These are phyloP conservation scores for Erythrobasidium yunnanense DNA, from an alignment of 768 basidiomycete species.

Conservation along the genomic window DNA sequence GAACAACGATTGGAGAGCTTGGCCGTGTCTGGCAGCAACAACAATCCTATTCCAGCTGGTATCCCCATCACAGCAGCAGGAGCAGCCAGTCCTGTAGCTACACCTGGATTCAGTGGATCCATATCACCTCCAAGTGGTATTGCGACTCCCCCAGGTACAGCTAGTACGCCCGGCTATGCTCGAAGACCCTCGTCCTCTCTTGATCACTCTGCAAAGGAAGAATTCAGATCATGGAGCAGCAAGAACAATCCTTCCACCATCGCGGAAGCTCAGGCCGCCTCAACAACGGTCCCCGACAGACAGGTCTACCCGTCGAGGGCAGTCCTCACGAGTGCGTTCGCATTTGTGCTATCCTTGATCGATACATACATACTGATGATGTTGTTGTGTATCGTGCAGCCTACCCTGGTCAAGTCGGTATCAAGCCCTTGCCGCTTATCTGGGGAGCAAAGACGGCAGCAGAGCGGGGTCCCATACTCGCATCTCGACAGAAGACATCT, in stretches of 20 bases:
- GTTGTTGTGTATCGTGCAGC: slow-evolving; percentile 38
- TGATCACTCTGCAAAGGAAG: background rate
- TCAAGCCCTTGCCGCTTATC: slow-evolving; percentile 61
- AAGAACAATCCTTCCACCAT: background rate
- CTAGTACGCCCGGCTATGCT: background rate
- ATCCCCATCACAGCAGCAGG: slow-evolving; percentile 14
- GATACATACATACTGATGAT: background rate
- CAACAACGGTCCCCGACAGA: background rate
- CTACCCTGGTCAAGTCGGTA: slow-evolving; percentile 87
- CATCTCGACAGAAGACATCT: slow-evolving; percentile 56
- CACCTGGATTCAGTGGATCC: background rate
- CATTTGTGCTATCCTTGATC: background rate
- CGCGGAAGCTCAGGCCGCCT: background rate
- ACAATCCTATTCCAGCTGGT: background rate
- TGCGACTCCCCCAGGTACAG: background rate
- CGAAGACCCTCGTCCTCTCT: background rate
- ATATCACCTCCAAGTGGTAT: background rate
- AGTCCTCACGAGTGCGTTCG: slow-evolving; percentile 12
- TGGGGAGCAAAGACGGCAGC: slow-evolving; percentile 66
- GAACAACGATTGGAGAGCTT: slow-evolving; percentile 2
- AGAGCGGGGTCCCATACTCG: slow-evolving; percentile 69
- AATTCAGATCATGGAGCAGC: background rate
- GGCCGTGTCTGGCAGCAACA: background rate
- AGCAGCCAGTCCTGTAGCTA: background rate
- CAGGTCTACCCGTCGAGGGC: slow-evolving; percentile 16